Evolutionary conservation across 768 basidiomycete species (phyloP).

Genomic region (Phaeotremella skinneri): DNA sequence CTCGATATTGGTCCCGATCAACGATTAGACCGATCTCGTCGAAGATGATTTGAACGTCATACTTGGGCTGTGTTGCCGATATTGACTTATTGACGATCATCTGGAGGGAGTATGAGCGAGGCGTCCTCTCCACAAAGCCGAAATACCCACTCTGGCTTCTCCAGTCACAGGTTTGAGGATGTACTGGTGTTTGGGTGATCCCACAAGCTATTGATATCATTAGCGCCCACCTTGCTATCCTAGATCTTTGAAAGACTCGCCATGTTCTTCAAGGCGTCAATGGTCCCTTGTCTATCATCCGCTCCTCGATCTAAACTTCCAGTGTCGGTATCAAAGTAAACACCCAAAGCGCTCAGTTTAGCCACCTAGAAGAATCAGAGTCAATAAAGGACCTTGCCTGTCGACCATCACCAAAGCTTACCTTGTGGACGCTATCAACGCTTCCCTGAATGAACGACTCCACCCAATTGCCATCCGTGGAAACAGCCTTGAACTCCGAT

Average conservation of each 20-base stretch:
- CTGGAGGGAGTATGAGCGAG: constrained; percentile 53
- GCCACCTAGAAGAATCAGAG: constrained; percentile 62
- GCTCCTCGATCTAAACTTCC: constrained; percentile 67
- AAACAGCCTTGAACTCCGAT: constrained; percentile 79
- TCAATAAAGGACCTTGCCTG: background rate
- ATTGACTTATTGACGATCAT: constrained; percentile 77
- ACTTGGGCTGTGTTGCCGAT: constrained; percentile 71
- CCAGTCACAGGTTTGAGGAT: constrained; percentile 94
- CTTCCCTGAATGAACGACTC: constrained; percentile 90
- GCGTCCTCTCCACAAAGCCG: background rate
- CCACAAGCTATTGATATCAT: constrained; percentile 17
- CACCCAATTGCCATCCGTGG: constrained; percentile 83
- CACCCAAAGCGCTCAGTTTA: constrained; percentile 75
- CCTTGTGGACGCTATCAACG: constrained; percentile 84
- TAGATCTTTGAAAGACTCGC: constrained; percentile 53
- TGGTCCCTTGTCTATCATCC: constrained; percentile 60
- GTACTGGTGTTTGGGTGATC: constrained; percentile 71
- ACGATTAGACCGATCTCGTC: constrained; percentile 88
- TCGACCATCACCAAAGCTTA: constrained; percentile 38
- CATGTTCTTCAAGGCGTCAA: constrained; percentile 71
- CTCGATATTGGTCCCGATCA: constrained; percentile 91
- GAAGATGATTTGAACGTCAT: constrained; percentile 82
- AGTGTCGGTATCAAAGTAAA: constrained; percentile 95
- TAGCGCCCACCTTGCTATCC: constrained; percentile 3
- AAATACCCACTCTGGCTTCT: constrained; percentile 70